These are phyloP conservation scores for Trichoderma sp. DNA, from an alignment of 2,329 filamentous ascomycete genomes.

Conservation along the genomic window DNA sequence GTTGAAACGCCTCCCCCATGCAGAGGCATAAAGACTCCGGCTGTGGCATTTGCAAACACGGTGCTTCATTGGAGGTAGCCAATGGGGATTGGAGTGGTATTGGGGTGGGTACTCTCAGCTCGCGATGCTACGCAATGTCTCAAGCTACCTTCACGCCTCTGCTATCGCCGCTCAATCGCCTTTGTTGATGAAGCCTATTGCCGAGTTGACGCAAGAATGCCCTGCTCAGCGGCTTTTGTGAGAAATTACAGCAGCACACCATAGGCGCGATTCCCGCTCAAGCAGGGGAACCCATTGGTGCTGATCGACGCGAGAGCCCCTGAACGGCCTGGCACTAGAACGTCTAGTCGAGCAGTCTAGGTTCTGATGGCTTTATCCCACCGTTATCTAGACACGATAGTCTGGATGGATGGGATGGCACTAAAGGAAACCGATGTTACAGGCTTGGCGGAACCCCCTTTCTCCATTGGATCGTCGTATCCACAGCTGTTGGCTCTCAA, in stretches of 20 bases:
- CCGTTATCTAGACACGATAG: neutral
- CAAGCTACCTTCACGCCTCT: neutral
- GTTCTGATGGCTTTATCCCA: neutral
- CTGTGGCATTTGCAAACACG: neutral
- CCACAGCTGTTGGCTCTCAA: neutral
- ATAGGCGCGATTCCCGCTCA: constrained; percentile 13
- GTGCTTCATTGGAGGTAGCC: neutral
- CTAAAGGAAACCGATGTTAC: constrained; percentile 13
- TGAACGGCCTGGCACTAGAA: neutral
- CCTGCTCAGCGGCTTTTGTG: neutral
- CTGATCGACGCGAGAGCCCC: constrained; percentile 15
- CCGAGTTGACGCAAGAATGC: neutral
- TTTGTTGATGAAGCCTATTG: neutral
- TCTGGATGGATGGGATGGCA: neutral
- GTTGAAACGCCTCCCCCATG: neutral
- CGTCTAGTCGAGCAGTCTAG: neutral
- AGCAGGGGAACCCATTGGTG: neutral
- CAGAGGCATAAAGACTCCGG: neutral
- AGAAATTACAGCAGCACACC: neutral
- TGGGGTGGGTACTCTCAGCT: neutral
- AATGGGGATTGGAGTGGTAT: neutral
- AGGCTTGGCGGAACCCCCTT: neutral
- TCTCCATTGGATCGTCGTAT: constrained; percentile 10
- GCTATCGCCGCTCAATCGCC: neutral
- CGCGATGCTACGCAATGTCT: neutral